Conservation (phyloP, 257 asterid species). For the Galeopsis tetrahit region DNA sequence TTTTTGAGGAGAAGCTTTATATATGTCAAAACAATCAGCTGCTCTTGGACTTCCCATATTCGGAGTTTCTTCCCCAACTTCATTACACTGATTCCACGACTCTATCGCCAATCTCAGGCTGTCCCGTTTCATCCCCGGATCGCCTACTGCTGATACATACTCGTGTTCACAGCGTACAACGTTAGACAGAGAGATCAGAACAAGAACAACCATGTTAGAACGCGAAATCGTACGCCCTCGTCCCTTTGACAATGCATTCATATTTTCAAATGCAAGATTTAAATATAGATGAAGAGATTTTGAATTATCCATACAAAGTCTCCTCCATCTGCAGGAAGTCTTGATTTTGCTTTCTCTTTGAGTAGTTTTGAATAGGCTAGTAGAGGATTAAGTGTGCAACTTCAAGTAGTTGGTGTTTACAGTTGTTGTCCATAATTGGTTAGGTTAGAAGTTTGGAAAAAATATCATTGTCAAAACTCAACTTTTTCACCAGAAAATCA, state of each 20-base stretch:
- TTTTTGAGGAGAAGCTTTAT: conserved; percentile 50
- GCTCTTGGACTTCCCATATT: conserved; percentile 86
- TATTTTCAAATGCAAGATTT: neutral
- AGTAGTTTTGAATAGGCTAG: neutral
- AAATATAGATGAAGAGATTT: neutral
- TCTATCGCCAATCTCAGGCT: conserved; percentile 79
- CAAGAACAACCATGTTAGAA: conserved; percentile 25
- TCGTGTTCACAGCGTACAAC: conserved; percentile 30
- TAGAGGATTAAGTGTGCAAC: conserved; percentile 26
- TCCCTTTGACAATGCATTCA: conserved; percentile 15
- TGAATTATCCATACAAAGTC: neutral
- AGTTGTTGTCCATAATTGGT: conserved; percentile 39
- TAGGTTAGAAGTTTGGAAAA: conserved; percentile 41
- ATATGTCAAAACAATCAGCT: conserved; percentile 82
- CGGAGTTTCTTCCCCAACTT: conserved; percentile 85
- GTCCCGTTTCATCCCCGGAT: conserved; percentile 78
- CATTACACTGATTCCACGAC: conserved; percentile 94
- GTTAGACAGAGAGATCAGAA: conserved; percentile 31
- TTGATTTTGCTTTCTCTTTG: neutral
- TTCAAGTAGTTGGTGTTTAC: conserved; percentile 40
- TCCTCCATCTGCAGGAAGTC: neutral
- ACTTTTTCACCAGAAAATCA: conserved; percentile 37
- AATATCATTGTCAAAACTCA: conserved; percentile 27
- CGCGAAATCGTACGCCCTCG: neutral
- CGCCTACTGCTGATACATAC: conserved; percentile 72